These are phyloP conservation scores for Cladophialophora exuberans DNA, from an alignment of 2,329 filamentous ascomycete genomes.

Conservation along the genomic window DNA sequence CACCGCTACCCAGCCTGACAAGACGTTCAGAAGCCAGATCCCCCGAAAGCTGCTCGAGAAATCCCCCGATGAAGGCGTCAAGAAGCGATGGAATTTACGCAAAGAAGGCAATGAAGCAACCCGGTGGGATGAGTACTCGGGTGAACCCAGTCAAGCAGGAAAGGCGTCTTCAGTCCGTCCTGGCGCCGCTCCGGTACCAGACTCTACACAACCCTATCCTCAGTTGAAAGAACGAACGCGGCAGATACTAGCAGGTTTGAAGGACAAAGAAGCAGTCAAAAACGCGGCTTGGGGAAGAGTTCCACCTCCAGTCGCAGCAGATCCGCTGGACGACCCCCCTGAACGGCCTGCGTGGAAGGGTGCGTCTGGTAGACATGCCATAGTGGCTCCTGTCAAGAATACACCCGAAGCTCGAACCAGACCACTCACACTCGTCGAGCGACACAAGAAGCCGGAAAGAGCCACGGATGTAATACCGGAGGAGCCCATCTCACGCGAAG, in stretches of 20 bases:
- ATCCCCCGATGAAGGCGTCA: conserved; percentile 27
- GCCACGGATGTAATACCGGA: neutral
- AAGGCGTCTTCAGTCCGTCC: conserved; percentile 39
- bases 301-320: conserved; percentile 39
- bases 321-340: conserved; percentile 52
- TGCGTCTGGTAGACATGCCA: conserved; percentile 67
- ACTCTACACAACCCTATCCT: conserved; percentile 35
- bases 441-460: conserved; percentile 24
- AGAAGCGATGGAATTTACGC: conserved; percentile 24
- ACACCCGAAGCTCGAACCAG: conserved; percentile 52
- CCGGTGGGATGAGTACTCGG: conserved; percentile 68
- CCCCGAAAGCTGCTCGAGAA: conserved; percentile 33
- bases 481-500: neutral
- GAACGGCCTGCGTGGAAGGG: conserved; percentile 67
- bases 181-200: conserved; percentile 28
- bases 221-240: conserved; percentile 42
- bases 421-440: conserved; percentile 35
- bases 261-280: conserved; percentile 40
- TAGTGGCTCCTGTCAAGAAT: conserved; percentile 68
- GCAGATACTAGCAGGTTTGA: conserved; percentile 36
- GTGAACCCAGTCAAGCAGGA: conserved; percentile 63
- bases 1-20: conserved; percentile 25
- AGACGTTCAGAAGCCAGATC: conserved; percentile 22
- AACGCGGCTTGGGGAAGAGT: conserved; percentile 38
- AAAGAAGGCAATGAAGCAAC: conserved; percentile 42